Percentiles rank a stretch among this genome's conserved stretches.
Evolutionary conservation across 805 yeast genomes (phyloP).

Genomic region (Candida tallmaniae): DNA sequence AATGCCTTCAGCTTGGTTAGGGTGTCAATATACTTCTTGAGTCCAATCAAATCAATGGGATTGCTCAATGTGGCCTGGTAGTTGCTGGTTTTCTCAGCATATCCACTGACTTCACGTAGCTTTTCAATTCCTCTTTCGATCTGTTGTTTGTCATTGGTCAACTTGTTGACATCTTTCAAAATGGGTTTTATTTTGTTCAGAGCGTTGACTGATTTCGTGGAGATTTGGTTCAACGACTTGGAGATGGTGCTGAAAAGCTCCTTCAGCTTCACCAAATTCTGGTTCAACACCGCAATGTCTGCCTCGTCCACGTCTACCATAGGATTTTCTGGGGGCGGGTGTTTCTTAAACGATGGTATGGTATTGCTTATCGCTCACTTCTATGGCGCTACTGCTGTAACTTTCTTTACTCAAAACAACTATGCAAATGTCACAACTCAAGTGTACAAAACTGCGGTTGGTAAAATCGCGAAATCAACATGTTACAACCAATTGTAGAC

Average conservation of each 20-base stretch:
- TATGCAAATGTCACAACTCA: too few relatives aligned
- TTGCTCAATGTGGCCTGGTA: conserved; percentile 32
- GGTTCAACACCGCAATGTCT: conserved; percentile 78
- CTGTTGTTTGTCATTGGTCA: conserved; percentile 52
- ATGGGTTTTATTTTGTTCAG: conserved; percentile 68
- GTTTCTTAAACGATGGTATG: background rate
- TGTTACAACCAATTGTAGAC: conserved; percentile 1
- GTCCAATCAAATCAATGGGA: conserved; percentile 38
- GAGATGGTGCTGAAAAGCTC: conserved; percentile 52
- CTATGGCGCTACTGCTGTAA: too few relatives aligned
- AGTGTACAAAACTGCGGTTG: background rate
- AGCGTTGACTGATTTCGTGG: conserved; percentile 51
- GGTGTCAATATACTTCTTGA: conserved; percentile 28
- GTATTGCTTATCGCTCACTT: too few relatives aligned
- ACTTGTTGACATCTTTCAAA: conserved; percentile 53
- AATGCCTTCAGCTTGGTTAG: conserved; percentile 40
- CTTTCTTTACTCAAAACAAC: too few relatives aligned
- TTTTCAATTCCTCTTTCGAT: conserved; percentile 52
- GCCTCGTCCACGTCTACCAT: conserved; percentile 66
- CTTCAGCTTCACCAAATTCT: conserved; percentile 58
- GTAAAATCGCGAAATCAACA: background rate
- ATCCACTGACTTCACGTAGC: conserved; percentile 48
- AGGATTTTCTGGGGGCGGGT: background rate
- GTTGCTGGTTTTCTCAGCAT: conserved; percentile 42
- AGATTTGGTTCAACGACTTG: conserved; percentile 49